Conservation (phyloP, 129 eudicot genomes). For the Lonicera japonica region DNA sequence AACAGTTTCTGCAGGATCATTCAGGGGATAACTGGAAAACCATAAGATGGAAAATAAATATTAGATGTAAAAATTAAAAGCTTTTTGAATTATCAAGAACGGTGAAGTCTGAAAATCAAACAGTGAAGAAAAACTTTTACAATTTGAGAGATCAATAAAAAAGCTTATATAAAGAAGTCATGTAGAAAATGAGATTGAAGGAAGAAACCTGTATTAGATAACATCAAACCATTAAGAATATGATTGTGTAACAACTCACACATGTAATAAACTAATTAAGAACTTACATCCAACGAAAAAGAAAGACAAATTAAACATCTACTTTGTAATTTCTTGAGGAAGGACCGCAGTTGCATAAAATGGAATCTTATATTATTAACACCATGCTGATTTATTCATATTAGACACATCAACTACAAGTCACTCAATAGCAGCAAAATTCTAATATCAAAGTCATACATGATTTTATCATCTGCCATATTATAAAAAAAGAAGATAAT, state of each 20-base stretch:
- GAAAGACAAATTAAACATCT: neutral
- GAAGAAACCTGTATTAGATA: too few relatives aligned
- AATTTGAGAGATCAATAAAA: neutral
- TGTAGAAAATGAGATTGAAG: neutral
- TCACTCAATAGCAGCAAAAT: neutral
- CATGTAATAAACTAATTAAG: neutral
- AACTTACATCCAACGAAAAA: neutral
- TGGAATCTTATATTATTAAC: neutral
- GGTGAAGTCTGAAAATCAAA: neutral
- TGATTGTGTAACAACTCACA: too few relatives aligned
- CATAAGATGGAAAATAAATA: constrained; percentile 4
- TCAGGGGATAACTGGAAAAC: constrained; percentile 75
- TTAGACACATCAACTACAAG: neutral
- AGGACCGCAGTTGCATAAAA: neutral
- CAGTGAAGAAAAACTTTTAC: neutral
- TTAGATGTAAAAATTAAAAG: neutral
- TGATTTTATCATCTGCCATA: neutral
- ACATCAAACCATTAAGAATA: too few relatives aligned
- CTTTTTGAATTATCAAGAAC: neutral
- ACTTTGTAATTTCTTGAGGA: neutral
- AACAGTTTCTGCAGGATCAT: constrained; percentile 82
- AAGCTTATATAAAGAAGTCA: neutral
- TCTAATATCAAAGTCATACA: neutral
- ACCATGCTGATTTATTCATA: neutral
- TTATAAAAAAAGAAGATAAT: neutral